Conservation (phyloP, 2,329 filamentous ascomycete species). For the Fusarium veterinarium region DNA sequence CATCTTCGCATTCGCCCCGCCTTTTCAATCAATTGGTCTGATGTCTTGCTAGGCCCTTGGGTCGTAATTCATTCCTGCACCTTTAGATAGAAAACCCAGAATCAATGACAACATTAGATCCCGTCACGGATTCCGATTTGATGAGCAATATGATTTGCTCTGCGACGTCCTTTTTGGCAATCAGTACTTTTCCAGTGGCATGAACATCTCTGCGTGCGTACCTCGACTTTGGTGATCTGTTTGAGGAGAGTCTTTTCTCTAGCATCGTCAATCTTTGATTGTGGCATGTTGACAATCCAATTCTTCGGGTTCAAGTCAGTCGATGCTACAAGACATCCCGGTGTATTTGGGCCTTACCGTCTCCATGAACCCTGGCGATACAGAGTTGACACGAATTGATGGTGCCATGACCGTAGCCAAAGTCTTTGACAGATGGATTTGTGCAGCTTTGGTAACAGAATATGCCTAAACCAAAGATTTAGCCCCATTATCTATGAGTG, state of each 20-base stretch:
- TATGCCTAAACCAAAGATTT: not conserved
- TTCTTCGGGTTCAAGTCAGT: not conserved
- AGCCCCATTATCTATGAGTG: not conserved
- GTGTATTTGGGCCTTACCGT: not conserved
- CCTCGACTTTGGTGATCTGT: slow-evolving; percentile 2
- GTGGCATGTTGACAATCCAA: not conserved
- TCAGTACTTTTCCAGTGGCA: fast-evolving
- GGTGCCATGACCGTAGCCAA: slow-evolving; percentile 16
- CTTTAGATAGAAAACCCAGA: not conserved
- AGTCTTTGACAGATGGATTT: slow-evolving; percentile 9
- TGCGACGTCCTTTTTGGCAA: not conserved
- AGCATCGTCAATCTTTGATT: slow-evolving; percentile 4
- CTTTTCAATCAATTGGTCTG: not conserved
- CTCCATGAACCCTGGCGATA: slow-evolving; percentile 17
- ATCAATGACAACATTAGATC: slow-evolving; percentile 3
- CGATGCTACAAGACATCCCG: fast-evolving
- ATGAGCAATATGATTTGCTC: slow-evolving; percentile 1
- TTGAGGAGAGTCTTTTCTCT: slow-evolving; percentile 10
- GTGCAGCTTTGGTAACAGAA: slow-evolving; percentile 7
- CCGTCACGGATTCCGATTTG: not conserved
- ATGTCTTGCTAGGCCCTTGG: fast-evolving
- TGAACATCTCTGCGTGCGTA: fast-evolving
- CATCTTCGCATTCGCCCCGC: too few relatives aligned
- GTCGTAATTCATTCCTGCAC: fast-evolving
- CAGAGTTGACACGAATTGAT: slow-evolving; percentile 4